Evolutionary conservation across 805 yeast genomes (phyloP), one percentile per base, ranked within the genome.

Genomic region (Starmera amethionina): DNA sequence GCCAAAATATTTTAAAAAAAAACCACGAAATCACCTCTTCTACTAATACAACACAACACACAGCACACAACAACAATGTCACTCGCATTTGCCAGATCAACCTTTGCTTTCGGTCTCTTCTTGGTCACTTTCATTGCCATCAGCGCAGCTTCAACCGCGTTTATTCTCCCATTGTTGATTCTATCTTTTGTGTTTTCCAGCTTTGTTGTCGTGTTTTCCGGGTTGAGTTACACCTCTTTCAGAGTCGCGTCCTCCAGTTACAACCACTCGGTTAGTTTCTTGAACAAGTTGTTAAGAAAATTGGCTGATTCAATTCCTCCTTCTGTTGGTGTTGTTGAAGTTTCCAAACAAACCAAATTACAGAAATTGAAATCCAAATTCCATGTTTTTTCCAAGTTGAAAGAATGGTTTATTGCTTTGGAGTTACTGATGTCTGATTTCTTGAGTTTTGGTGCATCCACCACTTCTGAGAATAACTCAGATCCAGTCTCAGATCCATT

Each of bases 261-360:
- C 40, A 49, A 48, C 44, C 50, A 46, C 15, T 45, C 50, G 2
- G 57, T 54, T 4, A 37, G 52, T 29, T 48, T 55, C 32, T 42
- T 55, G 30, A 52, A 52, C 40, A 51, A 48, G 14, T 30, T 50
- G n/a, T 47, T 49, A 30, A 51, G 56, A 42, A 46, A 42, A 32
- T 40, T 50, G 50, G 52, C 50, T 46, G 55, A 48, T 34, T 47
- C 42, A 37, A 48, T 56, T 29, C 60, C 60, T 9, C 59, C 60
- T 8, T 53, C 57, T 16, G 57, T 56, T 19, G 59, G 58, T 8
- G 37, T 42, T 14, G 42, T 38, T 14, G 59, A 55, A 36, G 42
- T 48, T n/a, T 31, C 30, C 12, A n/a, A 35, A 38, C 28, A 22
- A 16, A 14, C 22, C 14, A 6, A 14, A 5, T 22, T 22, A 6